phyloP scores from a whole-genome alignment of 2,329 filamentous ascomycete species.

The Sclerotinia sclerotiorum region DNA sequence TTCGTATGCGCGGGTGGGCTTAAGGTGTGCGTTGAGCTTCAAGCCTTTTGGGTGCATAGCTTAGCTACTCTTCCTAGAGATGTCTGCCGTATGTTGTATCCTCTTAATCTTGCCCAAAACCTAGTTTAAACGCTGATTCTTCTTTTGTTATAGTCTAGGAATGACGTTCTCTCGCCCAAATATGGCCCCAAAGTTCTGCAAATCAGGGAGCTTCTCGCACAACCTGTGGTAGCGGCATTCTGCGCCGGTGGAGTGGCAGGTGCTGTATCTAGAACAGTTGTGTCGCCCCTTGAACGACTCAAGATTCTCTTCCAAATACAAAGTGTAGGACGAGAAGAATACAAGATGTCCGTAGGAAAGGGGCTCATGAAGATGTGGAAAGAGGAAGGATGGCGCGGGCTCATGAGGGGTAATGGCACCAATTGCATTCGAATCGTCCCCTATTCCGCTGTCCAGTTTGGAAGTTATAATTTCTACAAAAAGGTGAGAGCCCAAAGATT shows the following conservation, averaged over 20 bases:
- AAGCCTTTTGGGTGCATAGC: constrained; percentile 26
- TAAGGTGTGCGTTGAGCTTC: constrained; percentile 28
- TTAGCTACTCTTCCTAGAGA: constrained; percentile 28
- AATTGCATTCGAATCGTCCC: constrained; percentile 98
- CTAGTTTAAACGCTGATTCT: background rate
- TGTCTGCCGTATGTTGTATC: constrained; percentile 39
- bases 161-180: constrained; percentile 37
- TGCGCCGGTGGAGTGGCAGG: constrained; percentile 91
- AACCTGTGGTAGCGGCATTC: constrained; percentile 88
- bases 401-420: constrained; percentile 97
- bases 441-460: constrained; percentile 97
- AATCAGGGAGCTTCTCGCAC: constrained; percentile 58
- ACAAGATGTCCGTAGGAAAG: constrained; percentile 87
- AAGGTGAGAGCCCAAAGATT: constrained; percentile 56
- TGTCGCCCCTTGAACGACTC: constrained; percentile 90
- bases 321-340: constrained; percentile 84
- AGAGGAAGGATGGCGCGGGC: constrained; percentile 94
- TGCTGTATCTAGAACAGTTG: constrained; percentile 95
- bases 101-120: background rate
- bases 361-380: constrained; percentile 93
- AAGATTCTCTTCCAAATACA: constrained; percentile 99
- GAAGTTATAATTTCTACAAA: constrained; percentile 97
- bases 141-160: constrained; percentile 29
- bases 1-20: constrained; percentile 18
- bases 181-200: constrained; percentile 39